Conservation (phyloP, 768 basidiomycete genomes). For the Serendipita indica region DNA sequence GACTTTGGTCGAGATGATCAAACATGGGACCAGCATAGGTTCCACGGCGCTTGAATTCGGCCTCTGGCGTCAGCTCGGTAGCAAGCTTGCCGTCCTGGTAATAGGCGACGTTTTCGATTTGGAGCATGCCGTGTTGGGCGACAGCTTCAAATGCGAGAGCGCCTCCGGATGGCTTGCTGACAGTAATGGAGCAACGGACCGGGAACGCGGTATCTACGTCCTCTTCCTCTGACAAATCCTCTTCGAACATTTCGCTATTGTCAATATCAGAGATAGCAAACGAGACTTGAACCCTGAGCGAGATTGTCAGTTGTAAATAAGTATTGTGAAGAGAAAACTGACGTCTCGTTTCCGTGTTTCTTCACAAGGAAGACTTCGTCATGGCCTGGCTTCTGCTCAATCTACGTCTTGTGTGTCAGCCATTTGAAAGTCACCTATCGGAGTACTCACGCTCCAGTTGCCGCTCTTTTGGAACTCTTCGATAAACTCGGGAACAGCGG, state of each 20-base stretch:
- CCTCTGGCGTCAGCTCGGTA: slow-evolving; percentile 67
- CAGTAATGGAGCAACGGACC: slow-evolving; percentile 62
- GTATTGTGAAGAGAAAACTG: slow-evolving; percentile 18
- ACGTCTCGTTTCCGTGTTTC: slow-evolving; percentile 85
- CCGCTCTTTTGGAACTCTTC: slow-evolving; percentile 56
- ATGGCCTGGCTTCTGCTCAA: slow-evolving; percentile 52
- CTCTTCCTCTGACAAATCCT: slow-evolving; percentile 28
- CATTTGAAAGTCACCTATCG: neutral
- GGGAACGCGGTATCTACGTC: slow-evolving; percentile 38
- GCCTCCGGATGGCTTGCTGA: slow-evolving; percentile 64
- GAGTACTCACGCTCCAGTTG: slow-evolving; percentile 55
- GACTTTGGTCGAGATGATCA: slow-evolving; percentile 68
- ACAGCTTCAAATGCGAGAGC: slow-evolving; percentile 67
- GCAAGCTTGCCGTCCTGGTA: slow-evolving; percentile 61
- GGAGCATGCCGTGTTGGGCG: slow-evolving; percentile 63
- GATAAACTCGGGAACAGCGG: slow-evolving; percentile 55
- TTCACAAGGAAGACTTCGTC: slow-evolving; percentile 76
- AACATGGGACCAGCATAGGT: slow-evolving; percentile 92
- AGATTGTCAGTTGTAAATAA: neutral
- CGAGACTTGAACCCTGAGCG: slow-evolving; percentile 54
- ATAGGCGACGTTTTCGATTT: slow-evolving; percentile 81
- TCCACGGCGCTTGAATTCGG: slow-evolving; percentile 86
- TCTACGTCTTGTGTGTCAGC: slow-evolving; percentile 25
- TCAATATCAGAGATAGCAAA: slow-evolving; percentile 89
- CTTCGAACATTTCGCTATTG: slow-evolving; percentile 23